Conservation (phyloP, 2,329 filamentous ascomycete species). For the Nothopassalora personata region DNA sequence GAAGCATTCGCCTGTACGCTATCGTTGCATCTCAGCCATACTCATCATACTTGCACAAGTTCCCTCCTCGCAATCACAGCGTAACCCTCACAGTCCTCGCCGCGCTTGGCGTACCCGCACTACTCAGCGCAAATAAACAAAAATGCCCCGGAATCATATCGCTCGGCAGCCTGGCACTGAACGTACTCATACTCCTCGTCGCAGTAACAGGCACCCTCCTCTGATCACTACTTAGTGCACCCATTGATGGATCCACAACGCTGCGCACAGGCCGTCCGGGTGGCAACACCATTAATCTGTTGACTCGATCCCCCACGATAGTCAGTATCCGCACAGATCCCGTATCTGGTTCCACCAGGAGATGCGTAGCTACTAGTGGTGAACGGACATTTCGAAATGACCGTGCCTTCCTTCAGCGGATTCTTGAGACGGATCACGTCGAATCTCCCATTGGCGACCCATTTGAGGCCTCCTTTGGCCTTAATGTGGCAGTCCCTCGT, state of each 20-base stretch:
- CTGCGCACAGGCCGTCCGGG: not conserved
- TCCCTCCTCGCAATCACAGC: not conserved
- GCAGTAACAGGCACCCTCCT: slow-evolving; percentile 45
- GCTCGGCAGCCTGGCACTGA: slow-evolving; percentile 40
- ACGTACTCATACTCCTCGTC: slow-evolving; percentile 28
- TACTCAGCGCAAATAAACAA: slow-evolving; percentile 48
- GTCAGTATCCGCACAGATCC: slow-evolving; percentile 2
- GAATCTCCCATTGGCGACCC: slow-evolving; percentile 5
- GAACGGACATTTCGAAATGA: slow-evolving; percentile 5
- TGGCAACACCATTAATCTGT: not conserved
- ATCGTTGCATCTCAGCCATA: too few relatives aligned
- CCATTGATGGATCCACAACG: slow-evolving; percentile 3
- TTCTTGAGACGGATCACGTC: not conserved
- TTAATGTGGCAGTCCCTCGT: slow-evolving; percentile 10
- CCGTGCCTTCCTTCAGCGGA: not conserved
- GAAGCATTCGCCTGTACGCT: too few relatives aligned
- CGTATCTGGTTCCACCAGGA: not conserved
- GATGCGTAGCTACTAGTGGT: slow-evolving; percentile 1
- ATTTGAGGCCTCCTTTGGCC: slow-evolving; percentile 1
- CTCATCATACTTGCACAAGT: not conserved
- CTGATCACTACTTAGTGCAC: slow-evolving; percentile 43
- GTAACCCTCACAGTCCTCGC: slow-evolving; percentile 33
- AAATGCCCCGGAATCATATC: slow-evolving; percentile 52
- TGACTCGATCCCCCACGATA: not conserved
- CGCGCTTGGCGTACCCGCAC: slow-evolving; percentile 43